phyloP scores from a whole-genome alignment of 805 yeast species.

The Pichia nanzhaoensis region DNA sequence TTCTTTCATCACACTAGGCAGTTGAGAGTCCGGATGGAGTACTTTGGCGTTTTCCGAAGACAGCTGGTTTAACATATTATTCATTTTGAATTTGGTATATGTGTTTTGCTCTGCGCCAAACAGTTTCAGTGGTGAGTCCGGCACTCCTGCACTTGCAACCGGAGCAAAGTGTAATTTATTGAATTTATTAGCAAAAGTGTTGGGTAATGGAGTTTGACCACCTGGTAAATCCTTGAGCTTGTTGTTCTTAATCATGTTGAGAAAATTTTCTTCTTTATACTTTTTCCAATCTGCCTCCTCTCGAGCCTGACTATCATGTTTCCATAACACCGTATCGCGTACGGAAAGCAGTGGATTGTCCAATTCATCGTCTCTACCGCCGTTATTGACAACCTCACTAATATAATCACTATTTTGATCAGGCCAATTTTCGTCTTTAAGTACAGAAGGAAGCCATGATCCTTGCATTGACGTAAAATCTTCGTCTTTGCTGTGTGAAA shows the following conservation, averaged over 20 bases:
- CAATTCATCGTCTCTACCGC: neutral
- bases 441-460: constrained; percentile 24
- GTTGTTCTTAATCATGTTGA: constrained; percentile 17
- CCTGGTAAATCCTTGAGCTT: constrained; percentile 18
- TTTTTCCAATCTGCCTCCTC: constrained; percentile 28
- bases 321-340: constrained; percentile 23
- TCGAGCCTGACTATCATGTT: constrained; percentile 14
- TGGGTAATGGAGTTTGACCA: constrained; percentile 18
- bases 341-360: constrained; percentile 20
- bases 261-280: constrained; percentile 19
- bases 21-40: constrained; percentile 6
- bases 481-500: neutral
- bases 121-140: constrained; percentile 28
- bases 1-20: constrained; percentile 6
- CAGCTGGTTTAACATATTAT: constrained; percentile 21
- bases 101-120: constrained; percentile 28
- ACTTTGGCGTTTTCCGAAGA: constrained; percentile 13
- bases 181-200: constrained; percentile 27
- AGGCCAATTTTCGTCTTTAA: constrained; percentile 25
- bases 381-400: neutral
- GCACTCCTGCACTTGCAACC: constrained; percentile 11
- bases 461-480: neutral
- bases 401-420: constrained; percentile 9
- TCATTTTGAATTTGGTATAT: constrained; percentile 25
- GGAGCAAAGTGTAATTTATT: constrained; percentile 12